Base-by-base conservation (phyloP, 2,329 filamentous ascomycete species). In the Penicillium sp. region DNA sequence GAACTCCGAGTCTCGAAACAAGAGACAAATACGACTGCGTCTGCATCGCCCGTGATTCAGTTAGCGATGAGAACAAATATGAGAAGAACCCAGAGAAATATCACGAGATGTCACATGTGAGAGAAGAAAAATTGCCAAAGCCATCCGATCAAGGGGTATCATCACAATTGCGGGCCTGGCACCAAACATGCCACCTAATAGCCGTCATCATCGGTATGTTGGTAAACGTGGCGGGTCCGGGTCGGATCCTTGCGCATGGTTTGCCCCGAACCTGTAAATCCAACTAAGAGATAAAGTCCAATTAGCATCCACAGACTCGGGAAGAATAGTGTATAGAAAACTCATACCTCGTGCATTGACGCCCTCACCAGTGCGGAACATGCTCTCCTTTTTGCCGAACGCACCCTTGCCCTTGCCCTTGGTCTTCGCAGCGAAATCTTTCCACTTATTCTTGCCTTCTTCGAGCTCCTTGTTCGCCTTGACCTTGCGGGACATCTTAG, bases 231-330 rank as follows among this genome's bases (percentile, higher is more conserved):
- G 66, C 91, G 87, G 71, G 84, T 88, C 68, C 92, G 83, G 59
- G 87, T 86, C 46, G 86, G 85, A 70, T 97, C 94, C 75, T 96
- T 97, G 65, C 91, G 89, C 94, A 97, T 97, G 62, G 88, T 83
- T 75, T 96, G 91, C 56, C 94, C 94, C 52, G 92, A 97, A 59
- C 94, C 94, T 9, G 91, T 96, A 69, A 99, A 97, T 34, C 94
- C 94, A 68, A 99, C 94, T 97, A 62, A 42, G 12, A 37, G 31
- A 42, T 23, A 7, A 7, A 57, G 21, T 44, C 41, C 46, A 16
- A 57, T 72, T 60, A 72, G 70, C 61, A 40, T 23, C 57, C 12
- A n/a, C 5, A 41, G 27, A 48, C 32, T 52, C 32, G 12, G 57
- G 50, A 32, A n/a, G 23, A 16, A 54, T 35, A 29, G 41, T 23